Evolutionary conservation across 2,329 filamentous ascomycete genomes (phyloP).

Genomic region (Berkeleyomyces rouxiae): DNA sequence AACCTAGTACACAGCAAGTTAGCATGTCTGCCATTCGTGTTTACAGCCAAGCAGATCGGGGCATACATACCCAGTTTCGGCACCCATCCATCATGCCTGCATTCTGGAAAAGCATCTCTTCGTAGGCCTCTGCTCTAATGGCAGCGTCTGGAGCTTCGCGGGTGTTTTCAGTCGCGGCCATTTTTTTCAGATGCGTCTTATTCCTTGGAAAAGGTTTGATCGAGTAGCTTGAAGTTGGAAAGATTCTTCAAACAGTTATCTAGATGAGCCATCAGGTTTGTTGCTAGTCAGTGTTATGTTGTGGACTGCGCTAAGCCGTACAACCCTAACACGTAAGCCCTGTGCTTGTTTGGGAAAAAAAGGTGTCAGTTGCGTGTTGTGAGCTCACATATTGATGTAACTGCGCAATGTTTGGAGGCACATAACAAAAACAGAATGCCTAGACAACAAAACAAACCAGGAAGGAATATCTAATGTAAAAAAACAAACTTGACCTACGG

Average conservation of each 20-base stretch:
- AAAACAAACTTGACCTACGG: neutral
- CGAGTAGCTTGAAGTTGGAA: too few species aligned
- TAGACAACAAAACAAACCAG: neutral
- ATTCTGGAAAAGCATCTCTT: slow-evolving; percentile 55
- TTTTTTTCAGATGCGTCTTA: too few species aligned
- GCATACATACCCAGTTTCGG: slow-evolving; percentile 53
- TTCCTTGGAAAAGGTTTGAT: too few species aligned
- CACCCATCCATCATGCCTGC: slow-evolving; percentile 54
- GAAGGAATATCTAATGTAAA: slow-evolving; percentile 1
- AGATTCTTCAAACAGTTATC: too few species aligned
- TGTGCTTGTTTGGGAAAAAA: too few species aligned
- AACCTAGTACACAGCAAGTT: neutral
- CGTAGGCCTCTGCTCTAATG: slow-evolving; percentile 57
- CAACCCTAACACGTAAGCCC: slow-evolving; percentile 29
- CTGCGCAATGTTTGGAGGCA: neutral
- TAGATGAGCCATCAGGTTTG: too few species aligned
- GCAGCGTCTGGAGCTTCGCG: slow-evolving; percentile 46
- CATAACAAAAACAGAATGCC: neutral
- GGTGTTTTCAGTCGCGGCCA: neutral
- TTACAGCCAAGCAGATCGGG: neutral
- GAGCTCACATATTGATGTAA: too few species aligned
- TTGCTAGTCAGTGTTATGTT: too few species aligned
- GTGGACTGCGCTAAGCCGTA: too few species aligned
- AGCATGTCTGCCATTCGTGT: neutral
- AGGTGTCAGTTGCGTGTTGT: too few species aligned